These are phyloP conservation scores for Scleroderma bovista DNA, from an alignment of 768 basidiomycete genomes.

Conservation along the genomic window DNA sequence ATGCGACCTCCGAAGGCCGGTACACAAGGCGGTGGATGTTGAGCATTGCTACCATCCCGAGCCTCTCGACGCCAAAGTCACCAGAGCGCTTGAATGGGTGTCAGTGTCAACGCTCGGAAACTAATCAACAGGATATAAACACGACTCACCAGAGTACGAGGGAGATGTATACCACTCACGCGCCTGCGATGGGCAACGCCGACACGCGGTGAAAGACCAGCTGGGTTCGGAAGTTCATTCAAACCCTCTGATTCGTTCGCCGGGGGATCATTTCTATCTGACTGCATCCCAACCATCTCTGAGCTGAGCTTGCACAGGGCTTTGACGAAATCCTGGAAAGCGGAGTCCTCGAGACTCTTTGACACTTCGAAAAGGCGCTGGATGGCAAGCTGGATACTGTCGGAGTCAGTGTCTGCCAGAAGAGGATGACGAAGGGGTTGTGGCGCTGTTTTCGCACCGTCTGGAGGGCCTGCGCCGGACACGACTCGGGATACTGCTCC, in stretches of 20 bases:
- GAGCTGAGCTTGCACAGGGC: constrained; percentile 82
- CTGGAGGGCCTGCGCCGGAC: constrained; percentile 25
- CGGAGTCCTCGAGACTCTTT: constrained; percentile 74
- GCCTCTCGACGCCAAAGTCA: constrained; percentile 89
- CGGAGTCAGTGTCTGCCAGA: constrained; percentile 67
- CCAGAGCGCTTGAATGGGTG: constrained; percentile 59
- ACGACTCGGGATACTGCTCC: constrained; percentile 34
- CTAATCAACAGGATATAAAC: background rate
- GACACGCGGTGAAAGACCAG: constrained; percentile 36
- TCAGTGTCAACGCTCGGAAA: constrained; percentile 1
- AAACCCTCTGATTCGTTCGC: constrained; percentile 26
- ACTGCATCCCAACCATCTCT: constrained; percentile 92
- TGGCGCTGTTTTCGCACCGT: constrained; percentile 14
- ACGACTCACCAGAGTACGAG: constrained; percentile 62
- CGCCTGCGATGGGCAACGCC: constrained; percentile 55
- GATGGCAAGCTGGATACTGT: constrained; percentile 67
- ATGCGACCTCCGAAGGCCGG: constrained; percentile 76
- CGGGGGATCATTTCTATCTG: constrained; percentile 24
- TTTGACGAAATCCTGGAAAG: constrained; percentile 71
- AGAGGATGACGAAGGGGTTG: constrained; percentile 48
- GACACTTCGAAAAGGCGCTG: constrained; percentile 85
- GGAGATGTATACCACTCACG: constrained; percentile 85
- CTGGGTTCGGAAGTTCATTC: constrained; percentile 31
- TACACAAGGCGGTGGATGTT: constrained; percentile 88
- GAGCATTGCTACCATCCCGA: constrained; percentile 71